A percentile compares a stretch with the other conserved stretches of the same genome.
Evolutionary conservation across 148 eudicot species (phyloP).

Genomic region (Vaccinium darrowii): DNA sequence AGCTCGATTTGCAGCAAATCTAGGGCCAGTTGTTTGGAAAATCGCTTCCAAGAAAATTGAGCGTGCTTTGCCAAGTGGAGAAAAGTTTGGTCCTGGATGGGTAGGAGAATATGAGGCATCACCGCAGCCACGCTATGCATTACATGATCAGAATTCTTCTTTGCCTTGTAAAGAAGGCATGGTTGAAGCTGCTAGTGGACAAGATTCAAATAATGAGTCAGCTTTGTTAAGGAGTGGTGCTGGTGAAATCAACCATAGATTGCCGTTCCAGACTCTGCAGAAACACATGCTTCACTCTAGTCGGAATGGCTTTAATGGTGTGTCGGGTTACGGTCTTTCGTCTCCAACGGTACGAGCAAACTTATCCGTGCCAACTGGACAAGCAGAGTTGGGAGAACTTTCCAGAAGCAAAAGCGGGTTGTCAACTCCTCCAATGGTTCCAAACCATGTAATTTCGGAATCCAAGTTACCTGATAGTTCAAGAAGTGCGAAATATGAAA

Average conservation of each 20-base stretch:
- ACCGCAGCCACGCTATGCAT: slow-evolving; percentile 22
- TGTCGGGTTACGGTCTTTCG: slow-evolving; percentile 28
- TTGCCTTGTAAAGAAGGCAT: slow-evolving; percentile 17
- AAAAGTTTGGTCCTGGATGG: slow-evolving; percentile 84
- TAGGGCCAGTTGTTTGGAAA: slow-evolving; percentile 84
- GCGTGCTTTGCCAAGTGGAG: slow-evolving; percentile 54
- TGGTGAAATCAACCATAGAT: slow-evolving; percentile 4
- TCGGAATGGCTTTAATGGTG: slow-evolving; percentile 42
- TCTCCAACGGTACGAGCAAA: slow-evolving; percentile 35
- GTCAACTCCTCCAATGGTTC: slow-evolving; percentile 11
- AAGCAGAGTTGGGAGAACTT: slow-evolving; percentile 25
- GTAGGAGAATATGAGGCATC: slow-evolving; percentile 56
- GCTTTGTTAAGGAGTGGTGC: slow-evolving; percentile 27
- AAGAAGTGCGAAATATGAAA: slow-evolving; percentile 18
- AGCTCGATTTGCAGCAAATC: slow-evolving; percentile 66
- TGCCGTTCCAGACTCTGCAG: slow-evolving; percentile 5
- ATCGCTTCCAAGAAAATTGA: slow-evolving; percentile 58
- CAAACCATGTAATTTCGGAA: slow-evolving; percentile 23
- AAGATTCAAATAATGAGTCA: slow-evolving; percentile 33
- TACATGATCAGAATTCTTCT: slow-evolving; percentile 31
- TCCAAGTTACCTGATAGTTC: slow-evolving; percentile 22
- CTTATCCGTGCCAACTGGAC: slow-evolving; percentile 20
- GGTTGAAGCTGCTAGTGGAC: slow-evolving; percentile 29
- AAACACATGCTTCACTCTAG: slow-evolving; percentile 17
- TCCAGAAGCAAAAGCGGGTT: slow-evolving; percentile 4